Base-by-base conservation (phyloP, 1,284 basidiomycete genomes). In the Afroboletus lepidellus region DNA sequence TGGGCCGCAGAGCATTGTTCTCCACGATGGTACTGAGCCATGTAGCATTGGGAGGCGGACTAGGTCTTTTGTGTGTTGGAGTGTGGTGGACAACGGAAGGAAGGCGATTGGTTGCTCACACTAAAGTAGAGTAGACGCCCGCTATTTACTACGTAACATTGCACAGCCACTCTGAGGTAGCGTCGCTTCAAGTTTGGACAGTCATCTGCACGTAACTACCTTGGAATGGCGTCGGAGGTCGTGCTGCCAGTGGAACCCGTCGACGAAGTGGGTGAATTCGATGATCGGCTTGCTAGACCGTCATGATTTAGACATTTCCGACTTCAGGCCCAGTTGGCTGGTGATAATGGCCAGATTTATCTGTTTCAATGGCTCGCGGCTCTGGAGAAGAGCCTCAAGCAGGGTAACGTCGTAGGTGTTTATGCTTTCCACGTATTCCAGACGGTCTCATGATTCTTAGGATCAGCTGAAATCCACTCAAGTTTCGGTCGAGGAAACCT, bases 321-420 rank as follows among this genome's bases (percentile, higher is more conserved):
- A 53, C 18, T 25, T 23, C 55, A 92, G 89, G 74, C 80, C n/a
- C 83, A 85, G 60, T 70, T 92, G 38, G 69, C 79, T 5, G 83
- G 80, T 42, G 91, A 93, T 52, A 87, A 87, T 69, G 87, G 83
- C 16, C 88, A 91, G 57, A 78, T 92, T 47, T 90, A 90, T 62
- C 69, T 93, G 16, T 86, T 93, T 59, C 86, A 91, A 67, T 94
- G 90, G 89, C 77, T 94, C 6, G 79, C 84, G 8, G 75, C 77
- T 23, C 79, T 83, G 2, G 87, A 92, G 69, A 79, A 78, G 63
- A 75, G 74, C 21, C 67, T 91, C 21, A 73, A 72, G 38, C 72
- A 75, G 8, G 72, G 76, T 33, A 61, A 77, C 11, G 57, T 76
- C 39, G 85, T 88, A 62, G 32, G 83, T 71, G 3, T 32, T 36